These are phyloP conservation scores for Bretschneidera sinensis DNA, from an alignment of 345 rosid species.

Conservation along the genomic window DNA sequence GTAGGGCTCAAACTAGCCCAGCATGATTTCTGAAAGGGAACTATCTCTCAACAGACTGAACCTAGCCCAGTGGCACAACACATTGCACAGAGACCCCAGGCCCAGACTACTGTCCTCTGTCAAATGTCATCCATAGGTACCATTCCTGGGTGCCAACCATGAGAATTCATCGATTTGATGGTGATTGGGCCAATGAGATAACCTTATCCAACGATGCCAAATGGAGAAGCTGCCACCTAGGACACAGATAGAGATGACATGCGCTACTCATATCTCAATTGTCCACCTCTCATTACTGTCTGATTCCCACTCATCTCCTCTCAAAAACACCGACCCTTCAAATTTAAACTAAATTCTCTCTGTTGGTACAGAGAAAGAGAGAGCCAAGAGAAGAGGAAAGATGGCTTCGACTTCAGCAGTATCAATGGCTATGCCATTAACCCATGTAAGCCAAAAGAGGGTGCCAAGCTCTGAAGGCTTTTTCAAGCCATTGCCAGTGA, in stretches of 20 bases:
- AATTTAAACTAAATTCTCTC: too few relatives aligned
- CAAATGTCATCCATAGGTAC: too few relatives aligned
- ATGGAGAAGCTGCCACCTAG: constrained; percentile 53
- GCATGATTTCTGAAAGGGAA: too few relatives aligned
- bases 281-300: constrained; percentile 33
- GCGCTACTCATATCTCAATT: constrained; percentile 24
- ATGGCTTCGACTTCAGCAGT: constrained; percentile 79
- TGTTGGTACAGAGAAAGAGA: neutral
- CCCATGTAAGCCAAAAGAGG: constrained; percentile 39
- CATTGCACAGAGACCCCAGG: too few relatives aligned
- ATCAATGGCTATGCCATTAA: constrained; percentile 61
- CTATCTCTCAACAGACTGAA: too few relatives aligned
- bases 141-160: too few relatives aligned
- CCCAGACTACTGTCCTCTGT: too few relatives aligned
- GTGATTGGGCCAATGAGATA: constrained; percentile 48
- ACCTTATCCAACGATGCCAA: constrained; percentile 50
- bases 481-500: constrained; percentile 55
- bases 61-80: too few relatives aligned
- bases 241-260: too few relatives aligned
- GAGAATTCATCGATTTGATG: constrained; percentile 22
- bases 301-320: constrained; percentile 11
- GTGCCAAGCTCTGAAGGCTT: constrained; percentile 34
- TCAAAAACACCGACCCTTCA: constrained; percentile 20
- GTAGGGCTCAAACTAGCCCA: too few relatives aligned
- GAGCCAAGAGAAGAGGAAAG: constrained; percentile 12